Conservation (phyloP, 2,329 filamentous ascomycete species). For the Mycosphaerella sp. region DNA sequence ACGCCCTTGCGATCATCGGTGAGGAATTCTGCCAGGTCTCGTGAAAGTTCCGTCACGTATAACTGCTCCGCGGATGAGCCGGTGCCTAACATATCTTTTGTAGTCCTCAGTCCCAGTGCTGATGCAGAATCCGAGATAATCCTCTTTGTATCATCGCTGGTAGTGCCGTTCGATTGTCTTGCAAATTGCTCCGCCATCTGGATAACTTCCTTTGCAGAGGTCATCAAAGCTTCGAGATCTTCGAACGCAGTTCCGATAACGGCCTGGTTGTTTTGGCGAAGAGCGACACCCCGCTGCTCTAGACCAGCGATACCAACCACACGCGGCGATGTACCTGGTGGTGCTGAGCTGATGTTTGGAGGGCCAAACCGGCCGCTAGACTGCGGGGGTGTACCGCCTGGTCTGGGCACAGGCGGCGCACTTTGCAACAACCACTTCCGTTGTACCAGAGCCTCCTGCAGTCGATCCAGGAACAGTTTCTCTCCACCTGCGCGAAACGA, state of each 20-base stretch:
- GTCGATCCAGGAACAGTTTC: constrained; percentile 79
- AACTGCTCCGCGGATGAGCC: constrained; percentile 68
- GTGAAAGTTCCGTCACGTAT: constrained; percentile 80
- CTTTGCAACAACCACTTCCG: constrained; percentile 91
- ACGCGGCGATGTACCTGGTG: constrained; percentile 41
- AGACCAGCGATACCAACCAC: constrained; percentile 86
- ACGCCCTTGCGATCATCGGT: constrained; percentile 78
- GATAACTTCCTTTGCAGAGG: constrained; percentile 92
- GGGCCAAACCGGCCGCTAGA: constrained; percentile 44
- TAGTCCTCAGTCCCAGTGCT: constrained; percentile 83
- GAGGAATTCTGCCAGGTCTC: constrained; percentile 81
- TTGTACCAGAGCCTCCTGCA: constrained; percentile 83
- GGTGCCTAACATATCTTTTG: constrained; percentile 86
- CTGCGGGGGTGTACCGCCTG: constrained; percentile 34
- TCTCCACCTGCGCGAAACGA: constrained; percentile 88
- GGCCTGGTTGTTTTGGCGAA: constrained; percentile 85
- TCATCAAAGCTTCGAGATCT: constrained; percentile 93
- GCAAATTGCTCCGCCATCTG: constrained; percentile 86
- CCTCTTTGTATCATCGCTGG: constrained; percentile 57
- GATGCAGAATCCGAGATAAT: constrained; percentile 75
- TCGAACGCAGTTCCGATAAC: constrained; percentile 93
- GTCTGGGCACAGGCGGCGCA: constrained; percentile 77
- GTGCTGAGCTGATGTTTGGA: constrained; percentile 22
- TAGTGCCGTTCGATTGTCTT: constrained; percentile 55
- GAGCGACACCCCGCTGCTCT: constrained; percentile 75